Evolutionary conservation across 768 basidiomycete genomes (phyloP), one percentile per base, ranked within the genome.

Genomic region (Leccinum subgranulosum): DNA sequence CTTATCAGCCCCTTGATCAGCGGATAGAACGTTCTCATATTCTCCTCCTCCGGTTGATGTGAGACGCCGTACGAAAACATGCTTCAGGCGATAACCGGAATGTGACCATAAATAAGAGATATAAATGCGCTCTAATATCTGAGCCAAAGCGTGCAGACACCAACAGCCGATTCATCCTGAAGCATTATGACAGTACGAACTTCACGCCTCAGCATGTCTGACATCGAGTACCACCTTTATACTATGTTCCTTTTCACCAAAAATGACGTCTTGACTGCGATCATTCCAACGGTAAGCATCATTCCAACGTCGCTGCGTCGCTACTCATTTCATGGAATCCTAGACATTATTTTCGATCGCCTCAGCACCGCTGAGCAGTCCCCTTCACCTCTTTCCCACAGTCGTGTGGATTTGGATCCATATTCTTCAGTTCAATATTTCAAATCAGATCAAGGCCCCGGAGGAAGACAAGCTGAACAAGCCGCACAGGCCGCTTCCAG

Each of bases 381-480:
- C 64, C 2, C 27, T 55, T 6, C 59, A 48, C 1, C 23, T 74
- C 12, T 21, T 66, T 6, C 67, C 75, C 23, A 63, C 73, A 5
- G 51, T 77, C 1, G 39, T 74, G 4, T 81, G 80, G 80, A 69
- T 78, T 27, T 81, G 72, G 74, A 53, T 78, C 3, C 80, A 81
- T 51, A 66, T 79, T 12, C 64, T 81, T 3, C 77, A 77, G 47
- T 78, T 75, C 62, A 62, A 77, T 57, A 63, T 80, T n/a, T 69
- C 76, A 3, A 81, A 81, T 55, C 80, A 81, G 62, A 73, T 71
- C 21, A 68, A 74, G 31, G 67, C 70, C 6, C 70, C 73, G 5
- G 73, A 74, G 11, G 80, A 81, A 63, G 80, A 81, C 55, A 69
- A 60, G 23, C 46, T 69, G 49, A 81, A 81, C 64, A 78, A 80